Evolutionary conservation across 164 flowering plant genomes (phyloP), one percentile per base, ranked within the genome.

Genomic region (Euptelea pleiosperma): DNA sequence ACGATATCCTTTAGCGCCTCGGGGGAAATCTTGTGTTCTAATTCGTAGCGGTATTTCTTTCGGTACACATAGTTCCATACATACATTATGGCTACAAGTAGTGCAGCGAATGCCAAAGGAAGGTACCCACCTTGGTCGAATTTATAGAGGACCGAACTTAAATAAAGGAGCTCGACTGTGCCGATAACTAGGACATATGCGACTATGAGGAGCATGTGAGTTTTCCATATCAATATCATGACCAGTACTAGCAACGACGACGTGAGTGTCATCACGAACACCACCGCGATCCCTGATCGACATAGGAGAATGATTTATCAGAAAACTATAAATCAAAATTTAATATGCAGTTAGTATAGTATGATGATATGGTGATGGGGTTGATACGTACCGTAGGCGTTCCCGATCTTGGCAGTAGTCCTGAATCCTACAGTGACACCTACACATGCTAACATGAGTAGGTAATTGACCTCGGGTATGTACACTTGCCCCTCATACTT

Each of bases 311-410:
- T n/a, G n/a, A n/a, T n/a, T n/a, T n/a, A n/a, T n/a, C n/a, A n/a
- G n/a, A n/a, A n/a, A n/a, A n/a, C n/a, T n/a, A n/a, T n/a, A n/a
- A n/a, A n/a, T n/a, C n/a, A n/a, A n/a, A n/a, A n/a, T n/a, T n/a
- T n/a, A n/a, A n/a, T n/a, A n/a, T n/a, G n/a, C n/a, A n/a, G n/a
- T n/a, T n/a, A n/a, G n/a, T n/a, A n/a, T n/a, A n/a, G n/a, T n/a
- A n/a, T n/a, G n/a, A n/a, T n/a, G n/a, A n/a, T n/a, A n/a, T n/a
- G n/a, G n/a, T n/a, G n/a, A n/a, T n/a, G n/a, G n/a, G n/a, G n/a
- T n/a, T n/a, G n/a, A n/a, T 83, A n/a, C n/a, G n/a, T n/a, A 84
- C 93, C 94, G 31, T 87, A 87, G 7, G 91, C 94, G 62, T 87
- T 76, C 44, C 83, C 83, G 26, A 87, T 81, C 58, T 79, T 75